Evolutionary conservation across 1,284 basidiomycete species (phyloP), one percentile per base, ranked within the genome.

Genomic region (Ustilago xerochloae): DNA sequence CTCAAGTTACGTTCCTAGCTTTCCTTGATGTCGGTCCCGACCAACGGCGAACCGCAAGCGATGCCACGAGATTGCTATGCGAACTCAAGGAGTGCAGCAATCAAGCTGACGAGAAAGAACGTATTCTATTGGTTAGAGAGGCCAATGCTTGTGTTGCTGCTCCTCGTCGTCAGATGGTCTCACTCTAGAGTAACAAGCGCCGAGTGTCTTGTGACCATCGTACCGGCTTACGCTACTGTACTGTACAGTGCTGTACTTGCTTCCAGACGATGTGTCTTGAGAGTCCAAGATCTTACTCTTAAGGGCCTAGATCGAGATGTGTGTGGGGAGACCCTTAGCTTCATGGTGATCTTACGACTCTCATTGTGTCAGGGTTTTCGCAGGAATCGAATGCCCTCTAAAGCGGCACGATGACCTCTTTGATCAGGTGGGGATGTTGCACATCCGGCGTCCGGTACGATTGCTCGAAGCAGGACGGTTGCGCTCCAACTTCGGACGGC

Each of bases 401-500:
- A 45, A 50, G 33, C 30, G 18, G 48, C 32, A 50, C 36, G 46
- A 57, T 49, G 46, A 39, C 46, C 26, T 48, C 45, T 39, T 39
- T 32, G 54, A 28, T 41, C 54, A 58, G 36, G 47, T 58, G 46
- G 36, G 49, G 18, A 47, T 29, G 47, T 33, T 49, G 30, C 20
- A 13, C 18, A n/a, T 5, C 16, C 18, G 47, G 16, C 30, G 32
- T 49, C 15, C 29, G n/a, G n/a, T 20, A 20, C 4, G n/a, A 20
- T 9, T n/a, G 18, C n/a, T 41, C 18, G n/a, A 43, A 46, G 6
- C 43, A 16, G 26, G 16, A 35, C 38, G 38, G 38, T 43, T 24
- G 41, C 41, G 24, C 10, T 16, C 10, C 4, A 39, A 20, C 38
- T 39, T 15, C 22, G 6, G 30, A 49, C 18, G 28, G 46, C 46